Conservation (phyloP, 495 filamentous ascomycete genomes). For the Halenospora varia region DNA sequence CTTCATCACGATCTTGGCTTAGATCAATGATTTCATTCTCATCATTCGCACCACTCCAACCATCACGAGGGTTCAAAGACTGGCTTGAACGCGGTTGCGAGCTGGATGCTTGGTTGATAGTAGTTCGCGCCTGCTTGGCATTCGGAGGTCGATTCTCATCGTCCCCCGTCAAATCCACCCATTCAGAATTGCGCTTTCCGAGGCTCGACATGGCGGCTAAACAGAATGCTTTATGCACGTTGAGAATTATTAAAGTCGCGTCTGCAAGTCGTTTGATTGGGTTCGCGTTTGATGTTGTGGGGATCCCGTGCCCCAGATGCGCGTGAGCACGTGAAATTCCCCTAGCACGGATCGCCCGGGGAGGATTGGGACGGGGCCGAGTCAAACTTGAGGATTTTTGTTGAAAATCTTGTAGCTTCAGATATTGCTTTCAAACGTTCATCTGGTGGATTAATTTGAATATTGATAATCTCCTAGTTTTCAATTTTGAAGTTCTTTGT, state of each 20-base stretch:
- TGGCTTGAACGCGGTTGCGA: constrained; percentile 21
- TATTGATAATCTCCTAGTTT: too few species aligned
- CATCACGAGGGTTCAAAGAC: constrained; percentile 12
- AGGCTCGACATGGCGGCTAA: constrained; percentile 11
- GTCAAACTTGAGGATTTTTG: too few species aligned
- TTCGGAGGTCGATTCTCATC: constrained; percentile 11
- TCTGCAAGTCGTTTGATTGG: not conserved
- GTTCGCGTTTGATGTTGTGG: not conserved
- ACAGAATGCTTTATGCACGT: not conserved
- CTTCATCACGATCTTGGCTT: constrained; percentile 44
- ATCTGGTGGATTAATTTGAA: too few species aligned
- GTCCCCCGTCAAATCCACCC: constrained; percentile 18
- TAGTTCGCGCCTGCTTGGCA: constrained; percentile 13
- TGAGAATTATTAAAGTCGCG: not conserved
- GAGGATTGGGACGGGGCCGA: too few species aligned
- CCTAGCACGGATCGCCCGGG: too few species aligned
- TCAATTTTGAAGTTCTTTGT: too few species aligned
- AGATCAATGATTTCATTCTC: constrained; percentile 46
- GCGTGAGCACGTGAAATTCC: not conserved
- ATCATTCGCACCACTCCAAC: constrained; percentile 35
- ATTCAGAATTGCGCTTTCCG: constrained; percentile 8
- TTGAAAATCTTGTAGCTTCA: too few species aligned
- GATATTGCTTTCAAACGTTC: too few species aligned
- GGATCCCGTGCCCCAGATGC: not conserved
- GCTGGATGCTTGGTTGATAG: not conserved